Evolutionary conservation across 192 early-diverging fungal species (phyloP).

Genomic region (Coemansia nantahalensis): DNA sequence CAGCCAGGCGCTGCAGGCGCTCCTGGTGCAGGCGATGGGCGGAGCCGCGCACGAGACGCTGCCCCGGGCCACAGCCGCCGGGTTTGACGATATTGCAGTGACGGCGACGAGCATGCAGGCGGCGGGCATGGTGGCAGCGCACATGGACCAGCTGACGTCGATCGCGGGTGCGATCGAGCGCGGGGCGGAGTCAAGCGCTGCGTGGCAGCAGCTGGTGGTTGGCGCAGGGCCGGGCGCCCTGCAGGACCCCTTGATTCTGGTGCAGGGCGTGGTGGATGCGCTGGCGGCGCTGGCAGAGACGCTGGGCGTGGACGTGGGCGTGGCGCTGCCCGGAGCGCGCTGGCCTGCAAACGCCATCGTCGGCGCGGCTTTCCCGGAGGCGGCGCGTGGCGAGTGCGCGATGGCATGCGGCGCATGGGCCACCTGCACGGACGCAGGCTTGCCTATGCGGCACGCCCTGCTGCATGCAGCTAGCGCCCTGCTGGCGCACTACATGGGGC

Average conservation of each 20-base stretch:
- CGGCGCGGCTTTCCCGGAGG: background rate
- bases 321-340: conserved; percentile 22
- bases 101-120: conserved; percentile 22
- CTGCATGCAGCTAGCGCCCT: conserved; percentile 22
- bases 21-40: no score
- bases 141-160: conserved; percentile 3
- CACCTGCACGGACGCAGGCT: conserved; percentile 1
- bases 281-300: conserved; percentile 34
- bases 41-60: background rate
- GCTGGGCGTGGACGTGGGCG: conserved; percentile 12
- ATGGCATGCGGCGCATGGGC: conserved; percentile 19
- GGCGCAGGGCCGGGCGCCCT: no score
- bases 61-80: no score
- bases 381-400: conserved; percentile 1
- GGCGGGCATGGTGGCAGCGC: conserved; percentile 20
- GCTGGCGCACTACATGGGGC: conserved; percentile 29
- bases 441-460: conserved; percentile 20
- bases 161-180: background rate
- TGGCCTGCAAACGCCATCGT: conserved; percentile 2
- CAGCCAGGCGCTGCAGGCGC: conserved; percentile 26
- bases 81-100: conserved; percentile 20
- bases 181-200: background rate
- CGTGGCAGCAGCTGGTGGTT: background rate
- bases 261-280: conserved; percentile 41
- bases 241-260: no score